Evolutionary conservation across 306 rosid species (phyloP).

Genomic region (Vicia villosa): DNA sequence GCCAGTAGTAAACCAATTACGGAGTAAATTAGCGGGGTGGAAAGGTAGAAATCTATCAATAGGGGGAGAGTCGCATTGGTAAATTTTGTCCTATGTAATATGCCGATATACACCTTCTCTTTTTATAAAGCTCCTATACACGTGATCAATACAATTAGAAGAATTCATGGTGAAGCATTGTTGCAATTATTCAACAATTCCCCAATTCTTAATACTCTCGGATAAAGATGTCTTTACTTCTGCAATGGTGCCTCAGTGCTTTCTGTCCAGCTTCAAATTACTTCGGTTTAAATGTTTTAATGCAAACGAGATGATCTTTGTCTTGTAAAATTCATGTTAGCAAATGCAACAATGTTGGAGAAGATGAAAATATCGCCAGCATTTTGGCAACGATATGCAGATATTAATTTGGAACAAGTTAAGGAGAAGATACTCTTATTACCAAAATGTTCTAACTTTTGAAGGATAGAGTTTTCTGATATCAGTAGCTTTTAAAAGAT

Average conservation of each 20-base stretch:
- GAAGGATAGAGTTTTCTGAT: constrained; percentile 24
- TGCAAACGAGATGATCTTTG: constrained; percentile 39
- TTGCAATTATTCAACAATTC: too few species aligned
- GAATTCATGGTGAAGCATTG: too few species aligned
- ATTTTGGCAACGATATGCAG: constrained; percentile 35
- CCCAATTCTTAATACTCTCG: too few species aligned
- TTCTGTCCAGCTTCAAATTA: constrained; percentile 35
- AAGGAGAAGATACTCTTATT: constrained; percentile 38
- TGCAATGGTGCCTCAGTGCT: constrained; percentile 39
- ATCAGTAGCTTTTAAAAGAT: too few species aligned
- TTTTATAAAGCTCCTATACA: too few species aligned
- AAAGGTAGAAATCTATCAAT: too few species aligned
- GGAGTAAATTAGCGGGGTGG: too few species aligned
- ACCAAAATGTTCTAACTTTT: constrained; percentile 38
- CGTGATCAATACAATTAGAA: too few species aligned
- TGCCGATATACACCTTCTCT: too few species aligned
- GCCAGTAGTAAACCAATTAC: too few species aligned
- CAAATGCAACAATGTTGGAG: constrained; percentile 38
- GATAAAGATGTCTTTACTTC: constrained; percentile 29
- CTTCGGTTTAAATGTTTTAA: constrained; percentile 34
- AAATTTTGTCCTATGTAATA: too few species aligned
- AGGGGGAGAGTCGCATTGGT: too few species aligned
- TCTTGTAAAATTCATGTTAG: constrained; percentile 32
- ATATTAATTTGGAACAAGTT: constrained; percentile 38
- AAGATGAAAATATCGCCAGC: constrained; percentile 28